These are phyloP conservation scores for Sphagnum fallax DNA, from an alignment of 228 moss, liverwort and hornwort genomes.

Conservation along the genomic window DNA sequence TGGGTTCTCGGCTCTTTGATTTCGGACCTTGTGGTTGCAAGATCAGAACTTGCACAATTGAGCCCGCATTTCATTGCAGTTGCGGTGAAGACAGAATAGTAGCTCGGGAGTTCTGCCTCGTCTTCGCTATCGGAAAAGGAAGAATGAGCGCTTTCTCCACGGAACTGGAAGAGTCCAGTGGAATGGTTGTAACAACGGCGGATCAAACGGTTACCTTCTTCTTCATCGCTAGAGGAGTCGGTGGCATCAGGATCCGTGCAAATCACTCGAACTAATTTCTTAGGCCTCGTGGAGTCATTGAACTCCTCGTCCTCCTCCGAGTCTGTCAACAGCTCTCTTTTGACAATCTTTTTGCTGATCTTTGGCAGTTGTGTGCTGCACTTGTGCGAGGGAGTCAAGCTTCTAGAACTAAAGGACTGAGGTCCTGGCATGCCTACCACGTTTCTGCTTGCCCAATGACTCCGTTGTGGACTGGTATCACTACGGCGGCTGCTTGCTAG, in stretches of 20 bases:
- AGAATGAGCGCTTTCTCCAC: constrained; percentile 9
- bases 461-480: too few species aligned
- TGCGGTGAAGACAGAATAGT: constrained; percentile 41
- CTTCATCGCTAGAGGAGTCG: constrained; percentile 84
- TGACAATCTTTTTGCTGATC: constrained; percentile 11
- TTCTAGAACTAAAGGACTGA: too few species aligned
- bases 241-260: constrained; percentile 96
- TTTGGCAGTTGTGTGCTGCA: constrained; percentile 4
- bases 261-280: constrained; percentile 67
- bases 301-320: constrained; percentile 53
- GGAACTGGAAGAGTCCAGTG: constrained; percentile 17
- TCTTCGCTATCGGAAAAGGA: constrained; percentile 45
- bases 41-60: constrained; percentile 50
- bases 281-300: neutral
- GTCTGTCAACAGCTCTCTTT: neutral
- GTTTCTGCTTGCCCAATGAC: too few species aligned
- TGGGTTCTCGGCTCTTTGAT: neutral
- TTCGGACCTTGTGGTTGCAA: constrained; percentile 6
- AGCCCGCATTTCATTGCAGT: constrained; percentile 70
- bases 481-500: too few species aligned
- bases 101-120: constrained; percentile 54
- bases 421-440: too few species aligned
- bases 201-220: constrained; percentile 44
- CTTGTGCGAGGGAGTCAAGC: neutral
- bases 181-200: constrained; percentile 20